These are phyloP conservation scores for Penicillium cosmopolitanum DNA, from an alignment of 495 filamentous ascomycete genomes.

Conservation along the genomic window DNA sequence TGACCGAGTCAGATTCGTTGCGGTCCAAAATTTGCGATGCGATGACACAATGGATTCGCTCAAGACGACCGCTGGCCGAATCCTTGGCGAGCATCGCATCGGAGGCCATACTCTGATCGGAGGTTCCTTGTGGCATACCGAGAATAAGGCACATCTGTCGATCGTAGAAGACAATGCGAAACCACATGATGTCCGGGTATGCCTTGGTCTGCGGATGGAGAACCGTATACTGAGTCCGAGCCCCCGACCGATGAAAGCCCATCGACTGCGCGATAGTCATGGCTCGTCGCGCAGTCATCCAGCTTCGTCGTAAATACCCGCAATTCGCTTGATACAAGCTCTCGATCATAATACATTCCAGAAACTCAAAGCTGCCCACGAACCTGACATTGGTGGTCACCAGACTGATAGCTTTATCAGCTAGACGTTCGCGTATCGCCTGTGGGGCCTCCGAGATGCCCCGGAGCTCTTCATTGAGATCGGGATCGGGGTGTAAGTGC, in stretches of 20 bases:
- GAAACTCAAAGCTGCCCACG: conserved; percentile 35
- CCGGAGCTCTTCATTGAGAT: conserved; percentile 9
- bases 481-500: conserved; percentile 19
- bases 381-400: conserved; percentile 25
- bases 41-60: conserved; percentile 23
- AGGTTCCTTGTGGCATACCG: conserved; percentile 47
- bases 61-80: conserved; percentile 23
- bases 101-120: conserved; percentile 37
- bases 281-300: conserved; percentile 45
- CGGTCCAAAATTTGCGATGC: conserved; percentile 48
- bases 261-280: conserved; percentile 48
- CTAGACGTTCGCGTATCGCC: conserved; percentile 18
- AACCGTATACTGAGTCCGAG: conserved; percentile 15
- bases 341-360: conserved; percentile 51
- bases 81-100: conserved; percentile 11
- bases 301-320: conserved; percentile 49
- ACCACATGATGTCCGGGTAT: conserved; percentile 30
- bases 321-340: conserved; percentile 42
- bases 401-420: conserved; percentile 15
- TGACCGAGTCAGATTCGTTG: conserved; percentile 31
- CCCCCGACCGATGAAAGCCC: conserved; percentile 42
- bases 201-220: conserved; percentile 23
- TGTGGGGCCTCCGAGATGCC: conserved; percentile 18
- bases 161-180: conserved; percentile 38
- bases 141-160: conserved; percentile 51